These are phyloP conservation scores for Histomonas meleagridis DNA, from an alignment of 208 protist genomes.

Conservation along the genomic window DNA sequence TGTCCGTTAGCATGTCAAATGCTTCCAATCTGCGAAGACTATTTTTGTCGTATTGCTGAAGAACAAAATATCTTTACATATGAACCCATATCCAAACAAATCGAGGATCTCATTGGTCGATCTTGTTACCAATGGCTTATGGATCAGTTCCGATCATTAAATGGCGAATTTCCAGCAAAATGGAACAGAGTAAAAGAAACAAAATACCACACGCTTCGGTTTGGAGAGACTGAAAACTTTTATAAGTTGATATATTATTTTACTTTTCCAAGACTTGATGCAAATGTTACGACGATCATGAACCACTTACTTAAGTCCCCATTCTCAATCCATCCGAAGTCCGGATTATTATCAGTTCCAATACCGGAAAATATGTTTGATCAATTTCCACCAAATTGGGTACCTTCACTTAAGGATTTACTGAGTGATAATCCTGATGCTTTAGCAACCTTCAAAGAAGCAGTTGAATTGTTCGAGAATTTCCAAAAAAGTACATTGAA, in stretches of 20 bases:
- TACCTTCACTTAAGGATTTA: slow-evolving; percentile 42
- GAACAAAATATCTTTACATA: slow-evolving; percentile 46
- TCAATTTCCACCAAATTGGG: slow-evolving; percentile 40
- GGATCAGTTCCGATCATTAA: neutral
- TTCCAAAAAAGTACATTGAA: too few relatives aligned
- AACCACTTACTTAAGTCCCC: slow-evolving; percentile 94
- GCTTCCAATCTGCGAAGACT: neutral
- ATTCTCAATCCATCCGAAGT: slow-evolving; percentile 66
- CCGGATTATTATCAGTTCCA: slow-evolving; percentile 48
- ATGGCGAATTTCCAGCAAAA: neutral
- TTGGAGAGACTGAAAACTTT: neutral
- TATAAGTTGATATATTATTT: slow-evolving; percentile 56
- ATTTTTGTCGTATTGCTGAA: slow-evolving; percentile 38
- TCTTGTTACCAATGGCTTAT: neutral
- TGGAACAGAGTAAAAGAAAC: neutral
- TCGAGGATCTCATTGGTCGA: neutral
- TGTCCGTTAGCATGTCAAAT: neutral
- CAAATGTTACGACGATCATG: slow-evolving; percentile 77
- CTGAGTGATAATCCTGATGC: neutral
- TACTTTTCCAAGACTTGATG: slow-evolving; percentile 83
- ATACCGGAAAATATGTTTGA: slow-evolving; percentile 38
- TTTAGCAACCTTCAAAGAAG: too few relatives aligned
- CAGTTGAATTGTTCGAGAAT: too few relatives aligned
- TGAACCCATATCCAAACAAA: neutral
- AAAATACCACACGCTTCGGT: neutral